A percentile compares a stretch with the other conserved stretches of the same genome.
These are phyloP conservation scores for Penicillium sp. DNA, from an alignment of 2,329 filamentous ascomycete genomes.

Conservation along the genomic window DNA sequence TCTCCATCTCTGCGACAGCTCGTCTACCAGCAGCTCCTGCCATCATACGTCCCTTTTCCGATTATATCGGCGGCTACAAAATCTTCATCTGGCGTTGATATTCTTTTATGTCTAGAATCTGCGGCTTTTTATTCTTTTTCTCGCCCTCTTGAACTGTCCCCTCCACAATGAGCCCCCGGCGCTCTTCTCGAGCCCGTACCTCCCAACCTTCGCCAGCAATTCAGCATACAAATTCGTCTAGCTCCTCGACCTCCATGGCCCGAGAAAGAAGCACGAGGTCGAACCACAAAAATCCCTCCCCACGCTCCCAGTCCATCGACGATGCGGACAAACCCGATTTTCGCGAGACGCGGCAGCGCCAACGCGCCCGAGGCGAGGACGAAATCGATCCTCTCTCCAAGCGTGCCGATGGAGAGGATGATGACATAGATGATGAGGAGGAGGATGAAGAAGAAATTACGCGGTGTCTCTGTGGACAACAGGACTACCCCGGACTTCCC, in stretches of 20 bases:
- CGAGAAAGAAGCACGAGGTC: slow-evolving; percentile 78
- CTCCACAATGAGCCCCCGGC: slow-evolving; percentile 70
- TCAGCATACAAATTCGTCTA: slow-evolving; percentile 78
- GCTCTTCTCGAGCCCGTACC: slow-evolving; percentile 87
- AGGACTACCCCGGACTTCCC: slow-evolving; percentile 87
- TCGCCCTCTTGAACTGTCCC: slow-evolving; percentile 17
- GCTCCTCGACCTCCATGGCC: slow-evolving; percentile 71
- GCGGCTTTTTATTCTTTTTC: slow-evolving; percentile 18
- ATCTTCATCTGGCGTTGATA: slow-evolving; percentile 7
- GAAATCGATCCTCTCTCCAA: slow-evolving; percentile 59
- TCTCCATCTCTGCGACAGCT: slow-evolving; percentile 33
- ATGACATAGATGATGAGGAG: slow-evolving; percentile 66
- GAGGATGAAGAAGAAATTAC: slow-evolving; percentile 90
- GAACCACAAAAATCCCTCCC: slow-evolving; percentile 73
- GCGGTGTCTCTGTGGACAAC: slow-evolving; percentile 90
- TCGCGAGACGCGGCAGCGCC: slow-evolving; percentile 75
- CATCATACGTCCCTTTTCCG: slow-evolving; percentile 9
- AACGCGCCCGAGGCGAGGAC: slow-evolving; percentile 72
- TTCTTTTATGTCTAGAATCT: slow-evolving; percentile 12
- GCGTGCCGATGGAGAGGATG: slow-evolving; percentile 52
- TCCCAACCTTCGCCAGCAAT: slow-evolving; percentile 71
- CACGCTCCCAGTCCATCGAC: slow-evolving; percentile 59
- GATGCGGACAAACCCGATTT: slow-evolving; percentile 66
- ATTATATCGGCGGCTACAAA: slow-evolving; percentile 14
- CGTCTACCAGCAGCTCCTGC: slow-evolving; percentile 26